Evolutionary conservation across 2,329 filamentous ascomycete species (phyloP), one percentile per base, ranked within the genome.

Genomic region (Malbranchea zuffiana): DNA sequence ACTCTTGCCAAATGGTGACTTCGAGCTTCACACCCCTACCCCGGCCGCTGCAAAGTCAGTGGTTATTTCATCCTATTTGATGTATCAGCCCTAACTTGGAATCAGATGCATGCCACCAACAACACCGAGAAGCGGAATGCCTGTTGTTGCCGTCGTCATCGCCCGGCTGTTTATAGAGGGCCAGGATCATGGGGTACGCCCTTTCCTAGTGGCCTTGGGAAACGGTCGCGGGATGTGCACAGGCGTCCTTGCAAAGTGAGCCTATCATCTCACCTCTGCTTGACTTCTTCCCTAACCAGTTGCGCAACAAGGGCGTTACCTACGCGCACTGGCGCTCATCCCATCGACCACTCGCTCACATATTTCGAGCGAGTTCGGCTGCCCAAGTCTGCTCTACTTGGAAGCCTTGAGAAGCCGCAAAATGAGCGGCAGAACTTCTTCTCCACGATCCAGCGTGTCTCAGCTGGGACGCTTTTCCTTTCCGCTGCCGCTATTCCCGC

Each of bases 21-120:
- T 37, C n/a, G 27, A 27, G 11, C 12, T 37, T 19, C 25, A 37
- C 26, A 37, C 35, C 17, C 35, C 25, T 17, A 19, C 25, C 11
- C 25, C 15, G 16, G 35, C 21, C 13, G 35, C 35, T 26, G 35
- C 35, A 17, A 37, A 37, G 35, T 37, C 4, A 27, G 3, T 27
- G 5, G 25, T 3, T 27, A n/a, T 27, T 7, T 8, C 7, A 8
- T 27, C 25, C 25, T 3, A 7, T 3, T 27, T 27, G 15, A 11
- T 27, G 15, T 13, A 11, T 7, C 25, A n/a, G n/a, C n/a, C 11
- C 25, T 27, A 27, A 27, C 3, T 11, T 4, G 10, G 7, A 21
- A 20, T 20, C 15, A 37, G 25, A 13, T 37, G 25, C 12, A 37
- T 37, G 35, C 35, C 35, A 17, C 35, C 25, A 12, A 31, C 35